A percentile compares a stretch with the other conserved stretches of the same genome.
Evolutionary conservation across 164 flowering plant species (phyloP).

Genomic region (Stephania cephalantha): DNA sequence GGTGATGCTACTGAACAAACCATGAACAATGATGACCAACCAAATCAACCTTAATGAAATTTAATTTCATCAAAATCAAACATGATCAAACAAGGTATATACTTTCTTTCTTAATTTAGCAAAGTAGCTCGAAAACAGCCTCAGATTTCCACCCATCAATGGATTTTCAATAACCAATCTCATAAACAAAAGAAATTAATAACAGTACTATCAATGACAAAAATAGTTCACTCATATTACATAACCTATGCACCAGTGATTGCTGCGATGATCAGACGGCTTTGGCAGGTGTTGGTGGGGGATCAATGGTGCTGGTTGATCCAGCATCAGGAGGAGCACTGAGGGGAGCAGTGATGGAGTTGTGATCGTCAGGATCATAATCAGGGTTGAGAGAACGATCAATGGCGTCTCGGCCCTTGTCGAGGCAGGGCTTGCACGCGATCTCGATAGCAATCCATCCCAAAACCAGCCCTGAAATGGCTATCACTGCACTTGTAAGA

Average conservation of each 20-base stretch:
- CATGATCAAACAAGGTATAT: no score
- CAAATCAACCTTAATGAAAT: conserved; percentile 7
- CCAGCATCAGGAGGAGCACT: conserved; percentile 10
- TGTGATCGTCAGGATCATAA: conserved; percentile 78
- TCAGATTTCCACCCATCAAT: no score
- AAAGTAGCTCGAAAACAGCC: no score
- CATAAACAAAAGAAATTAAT: neutral
- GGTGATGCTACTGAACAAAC: conserved; percentile 21
- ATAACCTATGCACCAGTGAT: neutral
- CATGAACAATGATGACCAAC: conserved; percentile 17
- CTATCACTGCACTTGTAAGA: conserved; percentile 65
- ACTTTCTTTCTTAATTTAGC: no score
- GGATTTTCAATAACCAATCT: no score
- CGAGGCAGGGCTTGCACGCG: conserved; percentile 97
- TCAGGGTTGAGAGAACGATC: conserved; percentile 83
- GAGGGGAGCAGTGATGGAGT: conserved; percentile 48
- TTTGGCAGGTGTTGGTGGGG: conserved; percentile 16
- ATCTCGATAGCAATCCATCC: conserved; percentile 91
- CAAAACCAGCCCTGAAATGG: conserved; percentile 61
- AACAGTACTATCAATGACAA: neutral
- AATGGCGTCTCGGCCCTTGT: conserved; percentile 86
- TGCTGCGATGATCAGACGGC: conserved; percentile 13
- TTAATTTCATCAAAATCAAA: neutral
- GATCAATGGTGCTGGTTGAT: neutral
- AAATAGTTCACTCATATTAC: neutral